A percentile compares a stretch with the other conserved stretches of the same genome.
These are phyloP conservation scores for Vitis hybrid DNA, from an alignment of 177 flowering plant species.

Conservation along the genomic window DNA sequence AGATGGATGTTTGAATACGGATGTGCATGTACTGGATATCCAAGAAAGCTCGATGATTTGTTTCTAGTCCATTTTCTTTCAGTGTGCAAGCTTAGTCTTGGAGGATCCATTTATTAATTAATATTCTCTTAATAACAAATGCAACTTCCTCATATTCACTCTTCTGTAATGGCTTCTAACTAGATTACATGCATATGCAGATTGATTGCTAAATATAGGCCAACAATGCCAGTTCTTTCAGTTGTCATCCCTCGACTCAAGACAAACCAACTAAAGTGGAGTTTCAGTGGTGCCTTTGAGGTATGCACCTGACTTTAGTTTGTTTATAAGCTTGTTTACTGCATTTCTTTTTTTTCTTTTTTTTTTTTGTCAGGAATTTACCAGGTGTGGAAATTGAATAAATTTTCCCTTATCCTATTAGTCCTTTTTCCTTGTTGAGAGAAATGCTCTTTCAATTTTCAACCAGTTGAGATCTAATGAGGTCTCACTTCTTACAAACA, in stretches of 20 bases:
- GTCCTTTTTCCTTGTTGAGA: no score
- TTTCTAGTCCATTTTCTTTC: not conserved
- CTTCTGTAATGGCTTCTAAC: not conserved
- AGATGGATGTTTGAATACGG: not conserved
- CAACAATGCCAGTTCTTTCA: constrained; percentile 73
- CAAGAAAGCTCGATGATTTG: not conserved
- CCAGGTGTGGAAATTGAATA: not conserved
- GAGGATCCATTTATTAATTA: no score
- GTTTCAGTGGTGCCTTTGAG: constrained; percentile 73
- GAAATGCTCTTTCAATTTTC: no score
- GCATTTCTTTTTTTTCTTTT: not conserved
- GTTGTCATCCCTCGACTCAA: constrained; percentile 72
- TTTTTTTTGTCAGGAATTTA: not conserved
- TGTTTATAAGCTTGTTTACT: not conserved
- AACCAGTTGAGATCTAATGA: no score
- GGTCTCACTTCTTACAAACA: no score
- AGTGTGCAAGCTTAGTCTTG: not conserved
- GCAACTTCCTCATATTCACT: not conserved
- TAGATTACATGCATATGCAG: constrained; percentile 27
- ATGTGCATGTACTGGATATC: not conserved
- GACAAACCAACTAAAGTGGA: constrained; percentile 67
- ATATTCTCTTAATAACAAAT: no score
- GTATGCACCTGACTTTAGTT: constrained; percentile 24
- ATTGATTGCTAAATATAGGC: constrained; percentile 70
- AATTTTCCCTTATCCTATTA: not conserved